phyloP scores from a whole-genome alignment of 805 yeast genomes.

The Zygoascus flipseniorum region DNA sequence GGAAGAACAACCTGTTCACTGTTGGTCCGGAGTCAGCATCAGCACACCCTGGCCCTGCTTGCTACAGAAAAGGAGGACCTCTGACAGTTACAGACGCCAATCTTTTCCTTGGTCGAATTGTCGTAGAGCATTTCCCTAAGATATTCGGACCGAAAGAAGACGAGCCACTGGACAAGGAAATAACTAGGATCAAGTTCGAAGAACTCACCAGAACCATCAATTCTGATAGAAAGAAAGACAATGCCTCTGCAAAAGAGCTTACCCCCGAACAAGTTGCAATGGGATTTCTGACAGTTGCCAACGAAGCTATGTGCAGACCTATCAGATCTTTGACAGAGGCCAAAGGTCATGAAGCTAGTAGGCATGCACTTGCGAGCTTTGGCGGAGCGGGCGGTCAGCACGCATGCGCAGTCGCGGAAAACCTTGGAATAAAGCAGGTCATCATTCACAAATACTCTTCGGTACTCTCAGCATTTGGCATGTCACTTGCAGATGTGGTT shows the following conservation, averaged over 20 bases:
- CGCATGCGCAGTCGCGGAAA: conserved; percentile 66
- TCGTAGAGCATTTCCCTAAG: conserved; percentile 69
- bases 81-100: conserved; percentile 83
- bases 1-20: conserved; percentile 62
- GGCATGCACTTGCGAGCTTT: conserved; percentile 70
- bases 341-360: conserved; percentile 58
- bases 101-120: conserved; percentile 57
- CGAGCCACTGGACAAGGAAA: conserved; percentile 53
- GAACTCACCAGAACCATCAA: conserved; percentile 53
- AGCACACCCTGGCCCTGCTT: conserved; percentile 86
- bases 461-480: conserved; percentile 80
- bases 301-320: conserved; percentile 87
- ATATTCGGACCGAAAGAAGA: conserved; percentile 78
- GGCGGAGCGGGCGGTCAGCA: conserved; percentile 96
- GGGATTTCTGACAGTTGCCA: conserved; percentile 78
- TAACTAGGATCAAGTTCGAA: conserved; percentile 41
- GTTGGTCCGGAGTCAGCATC: conserved; percentile 87
- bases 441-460: conserved; percentile 77
- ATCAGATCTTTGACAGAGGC: conserved; percentile 79
- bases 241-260: conserved; percentile 30
- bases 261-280: conserved; percentile 63
- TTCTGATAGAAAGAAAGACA: conserved; percentile 34
- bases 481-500: conserved; percentile 78
- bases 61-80: conserved; percentile 79
- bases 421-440: conserved; percentile 59